Conservation (phyloP, 192 early-diverging fungal species). For the Phlyctochytrium arcticum region DNA sequence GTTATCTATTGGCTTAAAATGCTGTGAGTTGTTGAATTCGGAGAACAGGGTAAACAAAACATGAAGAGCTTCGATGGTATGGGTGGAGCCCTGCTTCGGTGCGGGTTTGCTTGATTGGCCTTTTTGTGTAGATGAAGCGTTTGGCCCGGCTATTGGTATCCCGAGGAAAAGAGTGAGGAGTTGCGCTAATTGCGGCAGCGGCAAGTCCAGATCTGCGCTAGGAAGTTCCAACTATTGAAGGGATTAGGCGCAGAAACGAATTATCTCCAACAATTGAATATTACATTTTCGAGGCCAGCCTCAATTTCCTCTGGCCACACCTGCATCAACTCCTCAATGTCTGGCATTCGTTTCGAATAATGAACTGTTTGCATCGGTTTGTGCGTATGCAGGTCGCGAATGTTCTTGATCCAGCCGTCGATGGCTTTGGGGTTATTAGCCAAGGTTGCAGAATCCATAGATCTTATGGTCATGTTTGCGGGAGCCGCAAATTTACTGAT, state of each 20-base stretch:
- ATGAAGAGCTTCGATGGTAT: constrained; percentile 45
- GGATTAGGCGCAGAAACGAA: neutral
- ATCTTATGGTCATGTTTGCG: constrained; percentile 35
- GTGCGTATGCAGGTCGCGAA: constrained; percentile 48
- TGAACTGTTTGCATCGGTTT: constrained; percentile 39
- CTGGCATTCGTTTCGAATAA: constrained; percentile 49
- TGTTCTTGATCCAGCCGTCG: constrained; percentile 51
- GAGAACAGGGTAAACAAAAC: constrained; percentile 52
- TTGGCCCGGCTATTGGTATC: constrained; percentile 40
- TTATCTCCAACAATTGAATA: neutral
- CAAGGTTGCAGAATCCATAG: constrained; percentile 21
- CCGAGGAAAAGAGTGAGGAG: constrained; percentile 46
- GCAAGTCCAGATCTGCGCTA: constrained; percentile 43
- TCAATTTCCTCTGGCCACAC: constrained; percentile 55
- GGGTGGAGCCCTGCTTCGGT: constrained; percentile 5
- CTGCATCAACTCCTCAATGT: constrained; percentile 60
- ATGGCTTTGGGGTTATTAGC: constrained; percentile 33
- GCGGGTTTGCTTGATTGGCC: constrained; percentile 4
- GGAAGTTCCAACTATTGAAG: constrained; percentile 37
- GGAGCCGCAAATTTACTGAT: constrained; percentile 37
- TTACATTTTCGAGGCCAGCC: constrained; percentile 36
- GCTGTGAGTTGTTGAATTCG: constrained; percentile 59
- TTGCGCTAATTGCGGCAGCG: constrained; percentile 37
- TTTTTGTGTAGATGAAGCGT: constrained; percentile 9
- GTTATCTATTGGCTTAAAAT: constrained; percentile 52